A percentile compares a stretch with the other conserved stretches of the same genome.
Conservation (phyloP, 2,329 filamentous ascomycete genomes). For the Fusarium pseudoanthophilum region DNA sequence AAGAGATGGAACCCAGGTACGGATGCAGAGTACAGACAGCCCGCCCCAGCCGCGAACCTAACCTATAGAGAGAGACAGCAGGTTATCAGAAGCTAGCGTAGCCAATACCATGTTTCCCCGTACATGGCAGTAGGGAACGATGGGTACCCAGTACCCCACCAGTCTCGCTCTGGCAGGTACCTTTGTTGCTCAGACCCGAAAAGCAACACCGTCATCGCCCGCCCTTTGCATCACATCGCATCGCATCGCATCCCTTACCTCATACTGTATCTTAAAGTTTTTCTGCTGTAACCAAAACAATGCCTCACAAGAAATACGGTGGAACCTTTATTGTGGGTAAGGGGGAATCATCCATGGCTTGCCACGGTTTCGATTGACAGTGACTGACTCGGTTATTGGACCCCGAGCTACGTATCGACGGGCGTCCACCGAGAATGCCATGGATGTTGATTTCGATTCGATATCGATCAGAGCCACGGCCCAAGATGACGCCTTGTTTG, state of each 20-base stretch:
- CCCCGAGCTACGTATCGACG: slow-evolving; percentile 35
- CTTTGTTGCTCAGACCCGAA: slow-evolving; percentile 21
- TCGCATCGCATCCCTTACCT: slow-evolving; percentile 38
- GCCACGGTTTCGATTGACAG: slow-evolving; percentile 32
- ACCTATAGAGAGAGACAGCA: slow-evolving; percentile 1
- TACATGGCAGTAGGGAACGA: background rate
- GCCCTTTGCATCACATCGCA: slow-evolving; percentile 22
- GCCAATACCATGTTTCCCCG: slow-evolving; percentile 4
- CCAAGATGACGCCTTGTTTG: slow-evolving; percentile 27
- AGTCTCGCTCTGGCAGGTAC: slow-evolving; percentile 25
- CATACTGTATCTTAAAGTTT: slow-evolving; percentile 35
- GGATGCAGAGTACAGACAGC: slow-evolving; percentile 10
- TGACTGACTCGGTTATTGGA: slow-evolving; percentile 42
- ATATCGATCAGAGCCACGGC: slow-evolving; percentile 32
- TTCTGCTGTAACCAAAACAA: slow-evolving; percentile 14
- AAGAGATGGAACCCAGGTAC: slow-evolving; percentile 19
- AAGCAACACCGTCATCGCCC: slow-evolving; percentile 36
- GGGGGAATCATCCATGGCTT: slow-evolving; percentile 26
- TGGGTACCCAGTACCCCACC: slow-evolving; percentile 23
- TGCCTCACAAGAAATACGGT: slow-evolving; percentile 22
- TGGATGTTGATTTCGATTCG: slow-evolving; percentile 23
- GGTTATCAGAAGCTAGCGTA: slow-evolving; percentile 18
- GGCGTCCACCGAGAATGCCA: slow-evolving; percentile 29
- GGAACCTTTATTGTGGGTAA: slow-evolving; percentile 44
- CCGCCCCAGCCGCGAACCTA: slow-evolving; percentile 38